Base-by-base conservation (phyloP, 305 asterid species). In the Fraxinus sp. region DNA sequence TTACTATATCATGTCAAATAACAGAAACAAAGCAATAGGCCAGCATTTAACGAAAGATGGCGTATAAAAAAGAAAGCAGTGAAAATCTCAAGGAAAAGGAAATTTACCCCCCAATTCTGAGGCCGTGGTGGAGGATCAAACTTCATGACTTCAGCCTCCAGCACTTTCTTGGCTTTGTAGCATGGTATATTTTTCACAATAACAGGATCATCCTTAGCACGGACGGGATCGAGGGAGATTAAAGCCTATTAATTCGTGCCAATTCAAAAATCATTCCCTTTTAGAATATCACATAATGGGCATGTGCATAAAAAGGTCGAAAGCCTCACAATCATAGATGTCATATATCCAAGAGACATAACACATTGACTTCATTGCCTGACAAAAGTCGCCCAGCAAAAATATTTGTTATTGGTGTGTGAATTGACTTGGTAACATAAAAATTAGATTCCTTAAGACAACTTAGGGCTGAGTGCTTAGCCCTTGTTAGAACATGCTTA, bases 111-210 rank as follows among this genome's bases (percentile, higher is more conserved):
- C 98, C 99, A 95, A 85, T 92, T 89, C 64, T 86, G 83, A 74
- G 98, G 99, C 78, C 98, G 90, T 16, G 95, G 94, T 14, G 98
- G 98, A 77, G 98, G 95, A 90, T 93, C 85, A 76, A 94, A 91
- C 89, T 88, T 93, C 96, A 94, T 84, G 28, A 94, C 98, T 95
- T 95, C 99, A n/a, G 93, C 86, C 88, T 94, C 98, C 77, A 95
- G 87, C 66, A 94, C 82, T 86, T 94, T 91, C 86, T 89, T 92
- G 81, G 98, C 97, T 88, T 88, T 94, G 88, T 85, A 92, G 86
- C 84, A 89, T 18, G 99, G 97, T 74, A 94, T 77, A 78, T 94
- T 96, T 86, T 88, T 96, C 87, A 96, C 94, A 70, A 96, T 36
- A 30, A 88, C 88, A 18, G 99, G 98, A 84, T 96, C 99, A 70